Base-by-base conservation (phyloP, 345 rosid genomes). In the Camelina hispida region DNA sequence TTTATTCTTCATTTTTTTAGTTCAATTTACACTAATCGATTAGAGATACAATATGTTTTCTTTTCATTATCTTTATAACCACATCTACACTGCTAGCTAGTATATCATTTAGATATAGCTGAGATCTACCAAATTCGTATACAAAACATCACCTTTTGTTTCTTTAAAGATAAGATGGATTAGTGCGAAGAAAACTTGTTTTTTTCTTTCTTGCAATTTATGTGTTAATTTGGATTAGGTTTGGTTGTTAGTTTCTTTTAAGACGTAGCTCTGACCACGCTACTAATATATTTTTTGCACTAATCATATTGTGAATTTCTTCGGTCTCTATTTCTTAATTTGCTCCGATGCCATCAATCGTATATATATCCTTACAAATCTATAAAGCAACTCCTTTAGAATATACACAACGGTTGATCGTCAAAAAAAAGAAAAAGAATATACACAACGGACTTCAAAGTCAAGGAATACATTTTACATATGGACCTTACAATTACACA, bases 121-220 rank as follows among this genome's bases (percentile, higher is more conserved):
- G 7, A 62, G 9, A 48, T 60, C 37, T 23, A 38, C 48, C 17
- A 46, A 47, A 35, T 50, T 50, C 42, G 23, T 64, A 44, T 54
- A 43, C 35, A 40, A 53, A 53, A 72, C n/a, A 72, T 42, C 51
- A 59, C 42, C 6, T 4, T 60, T 71, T n/a, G 23, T 18, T 35
- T 71, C 37, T 34, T 4, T 35, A 11, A 25, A 16, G 52, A n/a
- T 15, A n/a, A 7, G 51, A 11, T 37, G 23, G 4, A 34, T 34
- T 20, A 5, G 48, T 4, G 11, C 8, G 57, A 3, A 0, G 34
- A 35, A 37, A 37, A 37, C 42, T 9, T 37, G 10, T 40, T 40
- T 40, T 11, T 2, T 40, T 2, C 12, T 23, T 23, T 23, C 25
- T 23, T 1, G 15, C 12, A 11, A 11, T 40, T 1, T 40, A 40